Evolutionary conservation across 2,329 filamentous ascomycete species (phyloP).

Genomic region (Fusarium newnesense): DNA sequence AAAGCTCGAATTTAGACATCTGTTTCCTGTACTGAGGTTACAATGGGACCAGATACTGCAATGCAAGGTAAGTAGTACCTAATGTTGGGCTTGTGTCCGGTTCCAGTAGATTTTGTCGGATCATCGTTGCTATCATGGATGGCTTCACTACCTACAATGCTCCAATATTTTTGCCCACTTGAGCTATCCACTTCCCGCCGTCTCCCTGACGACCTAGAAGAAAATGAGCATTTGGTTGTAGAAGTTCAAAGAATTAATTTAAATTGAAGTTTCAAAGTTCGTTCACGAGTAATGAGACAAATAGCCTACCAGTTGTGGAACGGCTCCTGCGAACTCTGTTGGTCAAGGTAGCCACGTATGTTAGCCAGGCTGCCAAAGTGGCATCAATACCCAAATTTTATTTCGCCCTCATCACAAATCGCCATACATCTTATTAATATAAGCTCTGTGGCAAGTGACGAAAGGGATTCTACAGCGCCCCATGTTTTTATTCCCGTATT

Average conservation of each 20-base stretch:
- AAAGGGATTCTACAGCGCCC: neutral
- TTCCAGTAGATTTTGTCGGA: slow-evolving; percentile 37
- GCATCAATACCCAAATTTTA: slow-evolving; percentile 1
- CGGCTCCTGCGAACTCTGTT: neutral
- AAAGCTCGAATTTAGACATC: neutral
- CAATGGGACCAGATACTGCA: neutral
- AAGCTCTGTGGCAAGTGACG: neutral
- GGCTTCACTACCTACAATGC: slow-evolving; percentile 12
- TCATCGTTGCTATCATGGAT: slow-evolving; percentile 17
- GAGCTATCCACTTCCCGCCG: slow-evolving; percentile 40
- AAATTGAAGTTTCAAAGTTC: neutral
- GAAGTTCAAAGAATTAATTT: neutral
- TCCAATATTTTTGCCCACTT: slow-evolving; percentile 22
- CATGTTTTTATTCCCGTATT: slow-evolving; percentile 25
- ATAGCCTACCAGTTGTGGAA: neutral
- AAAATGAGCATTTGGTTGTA: neutral
- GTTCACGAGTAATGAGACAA: neutral
- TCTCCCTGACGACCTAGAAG: slow-evolving; percentile 37
- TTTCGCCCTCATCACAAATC: neutral
- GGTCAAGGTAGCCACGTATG: neutral
- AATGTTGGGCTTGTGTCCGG: slow-evolving; percentile 7
- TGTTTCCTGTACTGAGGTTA: neutral
- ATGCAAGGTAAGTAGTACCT: neutral
- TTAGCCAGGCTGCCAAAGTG: neutral
- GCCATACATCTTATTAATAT: no score